Percentiles rank a stretch among this genome's conserved stretches.
These are phyloP conservation scores for Boeremia exigua DNA, from an alignment of 2,329 filamentous ascomycete genomes.

Conservation along the genomic window DNA sequence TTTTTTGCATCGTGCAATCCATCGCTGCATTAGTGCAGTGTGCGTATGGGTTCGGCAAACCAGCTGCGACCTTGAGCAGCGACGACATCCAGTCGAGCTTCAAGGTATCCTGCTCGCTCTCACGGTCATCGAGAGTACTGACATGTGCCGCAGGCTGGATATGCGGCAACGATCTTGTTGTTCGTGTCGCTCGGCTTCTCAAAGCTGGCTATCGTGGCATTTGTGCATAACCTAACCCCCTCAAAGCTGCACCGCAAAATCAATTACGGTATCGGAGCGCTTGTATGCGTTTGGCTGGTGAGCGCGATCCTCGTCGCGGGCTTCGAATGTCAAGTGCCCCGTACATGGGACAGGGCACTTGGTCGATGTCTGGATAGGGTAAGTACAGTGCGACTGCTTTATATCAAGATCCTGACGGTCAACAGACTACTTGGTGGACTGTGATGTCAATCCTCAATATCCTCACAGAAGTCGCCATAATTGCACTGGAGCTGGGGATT, in stretches of 20 bases:
- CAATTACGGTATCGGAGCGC: slow-evolving; percentile 19
- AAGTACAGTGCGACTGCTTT: background rate
- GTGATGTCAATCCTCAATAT: slow-evolving; percentile 24
- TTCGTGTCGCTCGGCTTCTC: slow-evolving; percentile 34
- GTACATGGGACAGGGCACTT: slow-evolving; percentile 25
- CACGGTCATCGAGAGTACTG: background rate
- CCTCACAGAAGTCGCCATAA: slow-evolving; percentile 27
- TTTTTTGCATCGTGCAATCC: slow-evolving; percentile 28
- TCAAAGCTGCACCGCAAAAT: slow-evolving; percentile 21
- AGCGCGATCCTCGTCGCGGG: slow-evolving; percentile 20
- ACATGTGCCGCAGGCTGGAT: slow-evolving; percentile 25
- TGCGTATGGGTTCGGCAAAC: slow-evolving; percentile 30
- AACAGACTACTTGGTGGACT: slow-evolving; percentile 29
- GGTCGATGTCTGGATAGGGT: slow-evolving; percentile 25
- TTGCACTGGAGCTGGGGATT: slow-evolving; percentile 29
- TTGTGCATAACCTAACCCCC: slow-evolving; percentile 31
- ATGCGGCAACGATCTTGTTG: slow-evolving; percentile 33
- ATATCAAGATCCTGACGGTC: background rate
- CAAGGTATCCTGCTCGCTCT: slow-evolving; percentile 8
- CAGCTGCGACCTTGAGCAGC: slow-evolving; percentile 17
- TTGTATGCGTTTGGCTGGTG: slow-evolving; percentile 22
- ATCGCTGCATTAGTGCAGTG: slow-evolving; percentile 24
- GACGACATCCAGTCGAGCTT: slow-evolving; percentile 19
- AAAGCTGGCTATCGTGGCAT: slow-evolving; percentile 35
- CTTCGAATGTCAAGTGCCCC: slow-evolving; percentile 26